Evolutionary conservation across 1,284 basidiomycete genomes (phyloP), one percentile per base, ranked within the genome.

Genomic region (Fomitopsis palustris): DNA sequence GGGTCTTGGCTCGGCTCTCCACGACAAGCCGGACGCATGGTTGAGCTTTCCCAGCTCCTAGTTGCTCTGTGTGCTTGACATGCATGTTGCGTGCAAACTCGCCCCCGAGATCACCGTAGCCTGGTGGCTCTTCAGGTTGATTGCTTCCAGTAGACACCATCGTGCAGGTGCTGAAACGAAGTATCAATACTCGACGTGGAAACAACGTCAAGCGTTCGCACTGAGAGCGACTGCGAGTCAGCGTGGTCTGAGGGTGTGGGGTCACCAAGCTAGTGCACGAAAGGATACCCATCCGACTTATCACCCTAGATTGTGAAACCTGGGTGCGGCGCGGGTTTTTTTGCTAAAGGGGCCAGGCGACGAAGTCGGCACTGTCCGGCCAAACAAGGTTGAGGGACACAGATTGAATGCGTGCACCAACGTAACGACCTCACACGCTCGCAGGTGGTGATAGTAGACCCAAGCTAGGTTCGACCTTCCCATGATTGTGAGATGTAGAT

Each of bases 11-110:
- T 41, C 71, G 70, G 58, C 72, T 74, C 57, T 61, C 66, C 19
- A 75, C 56, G 23, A 56, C 57, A 9, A 75, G 62, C 61, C 64
- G 68, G 12, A 75, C 61, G 72, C 72, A 74, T 1, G 66, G 55
- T 31, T 61, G 70, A 19, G 74, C 76, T 47, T 80, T 80, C 49
- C 66, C 61, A 52, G 72, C 75, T 55, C 81, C 74, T 8, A 84
- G 71, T 10, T 72, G 70, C 57, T 70, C 70, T 21, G 60, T 64
- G 59, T 79, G 74, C 39, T 74, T 69, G 6, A 72, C 63, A 33
- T 49, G 45, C 25, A 59, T 54, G 17, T 17, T 21, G 45, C 33
- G 53, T 23, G 27, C 14, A n/a, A 12, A 12, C 27, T 14, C 25
- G 41, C 55, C 59, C 3, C 51, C 31, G 19, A 55, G 51, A 43